Evolutionary conservation across 2,329 filamentous ascomycete species (phyloP).

Genomic region (Penicillium corylophilum): DNA sequence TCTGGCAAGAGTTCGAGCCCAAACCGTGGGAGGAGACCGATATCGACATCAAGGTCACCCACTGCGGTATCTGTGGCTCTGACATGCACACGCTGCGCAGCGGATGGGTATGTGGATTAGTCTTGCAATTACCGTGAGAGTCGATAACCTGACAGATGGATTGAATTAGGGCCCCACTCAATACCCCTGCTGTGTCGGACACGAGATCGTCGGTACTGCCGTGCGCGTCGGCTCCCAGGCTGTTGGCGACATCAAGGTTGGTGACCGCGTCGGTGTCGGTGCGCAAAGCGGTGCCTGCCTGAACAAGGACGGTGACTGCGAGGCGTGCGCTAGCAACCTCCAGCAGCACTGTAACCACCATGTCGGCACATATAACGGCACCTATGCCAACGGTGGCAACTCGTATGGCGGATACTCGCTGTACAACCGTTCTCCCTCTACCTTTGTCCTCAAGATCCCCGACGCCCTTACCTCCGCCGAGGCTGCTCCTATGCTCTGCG

Average conservation of each 20-base stretch:
- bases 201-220: slow-evolving; percentile 63
- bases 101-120: slow-evolving; percentile 36
- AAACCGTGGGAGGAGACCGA: slow-evolving; percentile 66
- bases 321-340: slow-evolving; percentile 49
- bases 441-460: slow-evolving; percentile 61
- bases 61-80: slow-evolving; percentile 65
- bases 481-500: slow-evolving; percentile 71
- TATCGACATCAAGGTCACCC: slow-evolving; percentile 62
- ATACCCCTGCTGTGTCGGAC: slow-evolving; percentile 57
- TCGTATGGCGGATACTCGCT: slow-evolving; percentile 67
- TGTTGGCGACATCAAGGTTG: slow-evolving; percentile 32
- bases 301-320: slow-evolving; percentile 46
- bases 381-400: slow-evolving; percentile 53
- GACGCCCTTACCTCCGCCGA: slow-evolving; percentile 47
- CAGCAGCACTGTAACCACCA: slow-evolving; percentile 34
- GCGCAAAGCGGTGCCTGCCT: slow-evolving; percentile 59
- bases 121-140: neutral
- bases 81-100: slow-evolving; percentile 60
- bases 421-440: slow-evolving; percentile 54
- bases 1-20: slow-evolving; percentile 57
- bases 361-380: slow-evolving; percentile 32
- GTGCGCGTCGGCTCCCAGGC: slow-evolving; percentile 54
- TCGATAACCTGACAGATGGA: neutral
- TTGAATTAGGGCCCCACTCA: slow-evolving; percentile 27
- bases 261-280: slow-evolving; percentile 54